These are phyloP conservation scores for Ulmus americana DNA, from an alignment of 331 rosid species.

Conservation along the genomic window DNA sequence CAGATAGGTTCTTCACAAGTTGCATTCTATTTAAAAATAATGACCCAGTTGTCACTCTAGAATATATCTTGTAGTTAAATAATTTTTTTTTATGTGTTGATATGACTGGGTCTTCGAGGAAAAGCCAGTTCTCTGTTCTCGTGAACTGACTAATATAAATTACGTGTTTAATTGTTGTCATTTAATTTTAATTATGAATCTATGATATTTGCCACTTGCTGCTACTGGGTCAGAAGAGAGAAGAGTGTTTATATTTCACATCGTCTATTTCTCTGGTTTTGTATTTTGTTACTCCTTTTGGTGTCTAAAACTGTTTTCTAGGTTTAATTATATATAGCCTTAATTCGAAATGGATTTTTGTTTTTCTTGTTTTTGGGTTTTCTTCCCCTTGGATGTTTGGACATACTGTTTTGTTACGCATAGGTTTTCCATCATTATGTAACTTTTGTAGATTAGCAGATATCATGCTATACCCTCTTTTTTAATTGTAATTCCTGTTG, in stretches of 20 bases:
- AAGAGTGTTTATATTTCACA: too few relatives aligned
- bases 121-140: not conserved
- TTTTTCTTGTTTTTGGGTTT: not conserved
- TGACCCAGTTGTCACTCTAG: not conserved
- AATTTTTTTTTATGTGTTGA: not conserved
- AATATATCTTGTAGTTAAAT: not conserved
- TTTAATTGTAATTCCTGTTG: constrained; percentile 9
- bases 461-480: not conserved
- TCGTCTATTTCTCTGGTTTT: not conserved
- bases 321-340: not conserved
- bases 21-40: not conserved
- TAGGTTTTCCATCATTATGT: too few relatives aligned
- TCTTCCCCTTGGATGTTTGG: not conserved
- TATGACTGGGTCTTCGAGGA: not conserved
- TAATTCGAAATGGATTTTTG: not conserved
- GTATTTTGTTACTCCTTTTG: not conserved
- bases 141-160: not conserved
- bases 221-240: not conserved
- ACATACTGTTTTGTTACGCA: not conserved
- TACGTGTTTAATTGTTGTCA: not conserved
- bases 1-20: not conserved
- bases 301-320: not conserved
- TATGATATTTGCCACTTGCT: not conserved
- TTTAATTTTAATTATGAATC: not conserved
- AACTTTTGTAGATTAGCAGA: too few relatives aligned